Evolutionary conservation across 2,329 filamentous ascomycete species (phyloP).

Genomic region (Emmonsia crescens): DNA sequence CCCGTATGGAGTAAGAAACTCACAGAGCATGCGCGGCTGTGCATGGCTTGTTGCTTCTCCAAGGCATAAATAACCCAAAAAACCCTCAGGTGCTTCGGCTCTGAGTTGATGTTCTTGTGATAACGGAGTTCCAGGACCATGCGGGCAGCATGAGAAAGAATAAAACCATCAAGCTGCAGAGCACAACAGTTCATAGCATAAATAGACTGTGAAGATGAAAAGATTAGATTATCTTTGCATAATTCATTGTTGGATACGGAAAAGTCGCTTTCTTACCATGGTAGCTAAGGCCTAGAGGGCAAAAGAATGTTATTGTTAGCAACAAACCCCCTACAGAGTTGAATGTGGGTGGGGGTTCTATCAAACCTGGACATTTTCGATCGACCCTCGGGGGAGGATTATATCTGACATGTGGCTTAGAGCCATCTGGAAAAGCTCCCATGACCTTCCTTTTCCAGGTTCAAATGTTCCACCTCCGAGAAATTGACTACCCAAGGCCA

Average conservation of each 20-base stretch:
- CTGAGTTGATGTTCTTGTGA: neutral
- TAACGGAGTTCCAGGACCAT: neutral
- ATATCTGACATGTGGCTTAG: neutral
- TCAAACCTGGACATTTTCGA: neutral
- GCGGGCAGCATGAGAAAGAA: neutral
- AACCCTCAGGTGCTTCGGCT: neutral
- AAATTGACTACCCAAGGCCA: neutral
- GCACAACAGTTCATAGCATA: neutral
- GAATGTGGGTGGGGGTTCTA: neutral
- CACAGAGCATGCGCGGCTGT: neutral
- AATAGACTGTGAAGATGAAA: neutral
- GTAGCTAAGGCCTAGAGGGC: neutral
- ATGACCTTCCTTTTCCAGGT: neutral
- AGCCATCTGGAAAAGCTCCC: neutral
- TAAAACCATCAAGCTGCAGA: neutral
- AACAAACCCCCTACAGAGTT: neutral
- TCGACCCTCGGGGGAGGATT: neutral
- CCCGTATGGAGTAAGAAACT: neutral
- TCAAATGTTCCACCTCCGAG: neutral
- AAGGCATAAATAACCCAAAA: slow-evolving; percentile 1
- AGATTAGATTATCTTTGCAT: neutral
- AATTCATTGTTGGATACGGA: neutral
- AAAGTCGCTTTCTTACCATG: neutral
- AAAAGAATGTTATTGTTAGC: neutral
- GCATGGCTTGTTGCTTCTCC: neutral